Percentiles rank a stretch among this genome's conserved stretches.
Evolutionary conservation across 352 stramenopile genomes (phyloP).

Genomic region (Blastocystis sp.): DNA sequence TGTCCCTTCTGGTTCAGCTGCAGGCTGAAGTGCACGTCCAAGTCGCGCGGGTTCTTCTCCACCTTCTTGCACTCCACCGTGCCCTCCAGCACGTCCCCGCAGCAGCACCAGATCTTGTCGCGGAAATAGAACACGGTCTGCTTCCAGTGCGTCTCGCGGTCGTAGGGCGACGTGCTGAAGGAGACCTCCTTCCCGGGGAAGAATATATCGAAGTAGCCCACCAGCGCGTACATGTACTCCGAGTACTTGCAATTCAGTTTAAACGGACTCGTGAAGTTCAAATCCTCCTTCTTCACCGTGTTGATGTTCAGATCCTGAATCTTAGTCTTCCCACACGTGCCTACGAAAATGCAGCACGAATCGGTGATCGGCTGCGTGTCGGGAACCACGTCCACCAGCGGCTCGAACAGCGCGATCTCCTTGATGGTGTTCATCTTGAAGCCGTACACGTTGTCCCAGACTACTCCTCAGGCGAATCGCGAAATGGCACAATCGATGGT

Average conservation of each 20-base stretch:
- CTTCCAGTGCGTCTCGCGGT: slow-evolving; percentile 98
- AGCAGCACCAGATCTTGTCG: slow-evolving; percentile 79
- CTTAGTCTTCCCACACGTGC: background rate
- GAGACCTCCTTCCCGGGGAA: slow-evolving; percentile 91
- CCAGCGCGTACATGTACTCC: slow-evolving; percentile 91
- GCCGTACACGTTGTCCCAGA: slow-evolving; percentile 97
- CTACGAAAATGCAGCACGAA: slow-evolving; percentile 81
- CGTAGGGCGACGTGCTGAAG: slow-evolving; percentile 87
- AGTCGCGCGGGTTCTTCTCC: slow-evolving; percentile 84
- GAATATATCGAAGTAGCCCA: slow-evolving; percentile 95
- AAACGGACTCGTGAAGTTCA: slow-evolving; percentile 87
- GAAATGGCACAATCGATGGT: slow-evolving; percentile 83
- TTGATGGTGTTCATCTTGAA: slow-evolving; percentile 98
- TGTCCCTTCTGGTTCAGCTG: slow-evolving; percentile 55
- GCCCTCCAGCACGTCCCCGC: slow-evolving; percentile 84
- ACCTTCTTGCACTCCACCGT: slow-evolving; percentile 85
- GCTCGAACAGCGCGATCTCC: slow-evolving; percentile 90
- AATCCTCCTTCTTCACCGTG: slow-evolving; percentile 88
- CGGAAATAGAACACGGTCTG: slow-evolving; percentile 94
- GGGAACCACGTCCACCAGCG: slow-evolving; percentile 93
- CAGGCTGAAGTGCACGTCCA: slow-evolving; percentile 75
- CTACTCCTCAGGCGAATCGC: slow-evolving; percentile 72
- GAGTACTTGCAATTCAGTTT: slow-evolving; percentile 84
- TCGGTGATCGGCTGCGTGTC: slow-evolving; percentile 84
- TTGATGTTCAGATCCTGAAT: slow-evolving; percentile 82